Evolutionary conservation across 176 grass and related monocot species (phyloP).

Genomic region (Lolium multiflorum): DNA sequence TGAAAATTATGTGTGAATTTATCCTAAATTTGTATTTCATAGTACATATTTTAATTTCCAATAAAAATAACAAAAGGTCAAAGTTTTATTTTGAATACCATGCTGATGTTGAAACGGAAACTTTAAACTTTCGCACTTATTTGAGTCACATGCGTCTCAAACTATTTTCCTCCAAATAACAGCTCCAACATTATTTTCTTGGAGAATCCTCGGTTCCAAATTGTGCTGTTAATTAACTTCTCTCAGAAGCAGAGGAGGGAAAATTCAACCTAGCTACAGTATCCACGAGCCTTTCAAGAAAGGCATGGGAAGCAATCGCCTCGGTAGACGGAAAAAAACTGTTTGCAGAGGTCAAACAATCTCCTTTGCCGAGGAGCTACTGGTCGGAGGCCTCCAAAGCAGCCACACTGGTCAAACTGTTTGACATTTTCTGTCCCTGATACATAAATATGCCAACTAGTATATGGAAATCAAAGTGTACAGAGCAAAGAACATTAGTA

Average conservation of each 20-base stretch:
- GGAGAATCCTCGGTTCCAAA: background rate
- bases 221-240: background rate
- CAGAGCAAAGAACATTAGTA: background rate
- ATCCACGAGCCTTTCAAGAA: background rate
- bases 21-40: no score
- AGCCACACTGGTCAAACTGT: constrained; percentile 47
- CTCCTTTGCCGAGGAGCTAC: constrained; percentile 32
- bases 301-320: background rate
- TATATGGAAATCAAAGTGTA: constrained; percentile 2
- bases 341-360: constrained; percentile 29
- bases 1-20: no score
- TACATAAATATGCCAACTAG: constrained; percentile 1
- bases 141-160: background rate
- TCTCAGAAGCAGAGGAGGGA: no score
- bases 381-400: constrained; percentile 7
- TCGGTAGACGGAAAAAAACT: constrained; percentile 36
- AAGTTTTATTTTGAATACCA: background rate
- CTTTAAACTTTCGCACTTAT: background rate
- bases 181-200: background rate
- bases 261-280: background rate
- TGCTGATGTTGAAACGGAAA: background rate
- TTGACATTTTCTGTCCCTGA: constrained; percentile 39
- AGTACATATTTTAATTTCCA: no score
- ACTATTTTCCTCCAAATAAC: background rate
- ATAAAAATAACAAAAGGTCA: background rate